Conservation (phyloP, 2,329 filamentous ascomycete species). For the Neonectria punicea region DNA sequence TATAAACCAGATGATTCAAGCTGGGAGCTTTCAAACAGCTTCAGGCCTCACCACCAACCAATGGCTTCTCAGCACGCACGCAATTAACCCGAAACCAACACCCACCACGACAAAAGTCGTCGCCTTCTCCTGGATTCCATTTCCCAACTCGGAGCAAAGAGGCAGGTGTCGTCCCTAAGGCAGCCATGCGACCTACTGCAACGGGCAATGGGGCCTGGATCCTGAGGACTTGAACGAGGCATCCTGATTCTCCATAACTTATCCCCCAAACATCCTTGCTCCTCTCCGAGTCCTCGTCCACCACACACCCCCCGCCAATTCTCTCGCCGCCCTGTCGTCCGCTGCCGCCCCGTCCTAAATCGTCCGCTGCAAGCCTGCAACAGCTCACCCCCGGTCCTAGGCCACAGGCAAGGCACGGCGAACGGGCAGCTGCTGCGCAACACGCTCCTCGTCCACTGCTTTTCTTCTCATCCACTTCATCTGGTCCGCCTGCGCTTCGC, state of each 20-base stretch:
- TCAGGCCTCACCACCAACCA: slow-evolving; percentile 21
- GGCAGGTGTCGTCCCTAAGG: slow-evolving; percentile 11
- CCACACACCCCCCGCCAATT: slow-evolving; percentile 9
- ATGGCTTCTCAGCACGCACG: not conserved
- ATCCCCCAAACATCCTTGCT: slow-evolving; percentile 9
- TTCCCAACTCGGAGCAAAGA: not conserved
- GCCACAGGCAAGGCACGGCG: slow-evolving; percentile 31
- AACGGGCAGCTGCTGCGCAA: slow-evolving; percentile 31
- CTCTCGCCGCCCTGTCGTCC: slow-evolving; percentile 34
- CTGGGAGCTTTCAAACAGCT: slow-evolving; percentile 12
- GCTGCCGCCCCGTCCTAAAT: slow-evolving; percentile 11
- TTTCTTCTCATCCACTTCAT: slow-evolving; percentile 40
- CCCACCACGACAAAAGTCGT: not conserved
- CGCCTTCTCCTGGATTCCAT: not conserved
- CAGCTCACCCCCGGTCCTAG: slow-evolving; percentile 35
- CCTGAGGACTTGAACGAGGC: not conserved
- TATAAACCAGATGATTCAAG: not conserved
- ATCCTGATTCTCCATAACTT: not conserved
- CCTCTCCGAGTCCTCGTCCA: not conserved
- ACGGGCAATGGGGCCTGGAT: not conserved
- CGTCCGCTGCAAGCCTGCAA: not conserved
- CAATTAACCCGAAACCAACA: not conserved
- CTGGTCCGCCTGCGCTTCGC: slow-evolving; percentile 37
- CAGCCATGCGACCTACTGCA: slow-evolving; percentile 19
- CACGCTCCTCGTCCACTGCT: slow-evolving; percentile 29